Percentiles rank a stretch among this genome's conserved stretches.
Conservation (phyloP, 202 grass and related monocot genomes). For the Brachypodium distachyon region DNA sequence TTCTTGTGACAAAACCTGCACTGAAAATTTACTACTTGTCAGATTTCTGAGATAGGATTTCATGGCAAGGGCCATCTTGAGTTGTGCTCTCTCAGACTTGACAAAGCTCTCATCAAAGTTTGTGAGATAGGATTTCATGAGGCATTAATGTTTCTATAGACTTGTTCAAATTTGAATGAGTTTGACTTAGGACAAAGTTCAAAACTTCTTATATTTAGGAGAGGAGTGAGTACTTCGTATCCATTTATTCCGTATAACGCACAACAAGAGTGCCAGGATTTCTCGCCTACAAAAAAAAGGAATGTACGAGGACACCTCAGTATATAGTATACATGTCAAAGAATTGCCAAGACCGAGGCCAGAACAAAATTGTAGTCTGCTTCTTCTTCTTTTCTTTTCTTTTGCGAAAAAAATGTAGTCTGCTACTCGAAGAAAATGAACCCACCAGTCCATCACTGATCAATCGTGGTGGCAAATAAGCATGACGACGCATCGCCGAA, state of each 20-base stretch:
- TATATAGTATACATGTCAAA: neutral
- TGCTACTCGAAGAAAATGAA: neutral
- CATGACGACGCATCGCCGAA: conserved; percentile 30
- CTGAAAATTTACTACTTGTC: no score
- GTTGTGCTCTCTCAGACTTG: no score
- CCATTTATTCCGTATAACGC: neutral
- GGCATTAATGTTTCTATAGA: no score
- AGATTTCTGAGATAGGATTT: no score
- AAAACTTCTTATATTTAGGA: no score
- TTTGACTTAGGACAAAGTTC: no score
- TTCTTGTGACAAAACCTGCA: neutral
- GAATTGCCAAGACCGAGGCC: neutral
- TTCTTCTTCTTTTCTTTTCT: no score
- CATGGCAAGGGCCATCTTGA: no score
- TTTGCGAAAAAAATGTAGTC: neutral
- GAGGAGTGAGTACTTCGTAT: neutral
- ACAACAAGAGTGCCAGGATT: neutral
- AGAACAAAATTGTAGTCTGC: neutral
- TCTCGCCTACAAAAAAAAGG: neutral
- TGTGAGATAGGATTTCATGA: no score
- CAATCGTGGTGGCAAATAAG: conserved; percentile 40
- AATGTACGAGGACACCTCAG: neutral
- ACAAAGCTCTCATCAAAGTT: no score
- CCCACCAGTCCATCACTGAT: neutral
- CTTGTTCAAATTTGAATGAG: no score